phyloP scores from a whole-genome alignment of 352 stramenopile species.

The Globisporangium paddicum region DNA sequence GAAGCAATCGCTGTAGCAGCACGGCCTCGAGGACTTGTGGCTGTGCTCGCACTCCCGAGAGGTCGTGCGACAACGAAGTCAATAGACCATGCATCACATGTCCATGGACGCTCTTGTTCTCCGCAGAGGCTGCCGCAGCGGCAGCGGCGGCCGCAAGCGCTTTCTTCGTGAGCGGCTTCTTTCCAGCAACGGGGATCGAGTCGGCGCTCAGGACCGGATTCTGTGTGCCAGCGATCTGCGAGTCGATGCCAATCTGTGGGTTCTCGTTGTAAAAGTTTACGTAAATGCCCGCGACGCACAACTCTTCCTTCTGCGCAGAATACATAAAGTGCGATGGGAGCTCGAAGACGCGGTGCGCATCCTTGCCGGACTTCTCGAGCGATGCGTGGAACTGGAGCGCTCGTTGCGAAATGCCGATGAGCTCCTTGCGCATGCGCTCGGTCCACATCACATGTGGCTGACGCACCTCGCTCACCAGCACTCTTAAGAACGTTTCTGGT shows the following conservation, averaged over 20 bases:
- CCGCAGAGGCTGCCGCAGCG: constrained; percentile 19
- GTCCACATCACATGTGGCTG: constrained; percentile 88
- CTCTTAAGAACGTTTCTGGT: constrained; percentile 61
- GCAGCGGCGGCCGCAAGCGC: constrained; percentile 19
- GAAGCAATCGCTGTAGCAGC: constrained; percentile 65
- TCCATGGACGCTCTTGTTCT: constrained; percentile 48
- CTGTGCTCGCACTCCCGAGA: constrained; percentile 65
- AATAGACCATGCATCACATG: constrained; percentile 78
- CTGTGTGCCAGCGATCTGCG: constrained; percentile 69
- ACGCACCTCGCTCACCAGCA: constrained; percentile 66
- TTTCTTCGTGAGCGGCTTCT: constrained; percentile 11
- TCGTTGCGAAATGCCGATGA: constrained; percentile 58
- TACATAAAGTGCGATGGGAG: constrained; percentile 75
- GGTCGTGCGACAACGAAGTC: constrained; percentile 62
- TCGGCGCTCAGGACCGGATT: constrained; percentile 23
- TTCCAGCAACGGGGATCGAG: constrained; percentile 3
- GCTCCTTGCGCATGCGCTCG: constrained; percentile 72
- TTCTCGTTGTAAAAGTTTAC: constrained; percentile 89
- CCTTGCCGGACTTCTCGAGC: constrained; percentile 44
- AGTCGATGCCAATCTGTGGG: constrained; percentile 60
- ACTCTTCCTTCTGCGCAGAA: constrained; percentile 72
- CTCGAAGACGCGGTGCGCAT: constrained; percentile 73
- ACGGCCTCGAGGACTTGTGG: constrained; percentile 63
- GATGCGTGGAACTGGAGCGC: constrained; percentile 71
- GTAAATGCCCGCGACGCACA: constrained; percentile 84